Percentiles rank a stretch among this genome's conserved stretches.
phyloP scores from a whole-genome alignment of 345 rosid genomes.

The Aethionema arabicum region DNA sequence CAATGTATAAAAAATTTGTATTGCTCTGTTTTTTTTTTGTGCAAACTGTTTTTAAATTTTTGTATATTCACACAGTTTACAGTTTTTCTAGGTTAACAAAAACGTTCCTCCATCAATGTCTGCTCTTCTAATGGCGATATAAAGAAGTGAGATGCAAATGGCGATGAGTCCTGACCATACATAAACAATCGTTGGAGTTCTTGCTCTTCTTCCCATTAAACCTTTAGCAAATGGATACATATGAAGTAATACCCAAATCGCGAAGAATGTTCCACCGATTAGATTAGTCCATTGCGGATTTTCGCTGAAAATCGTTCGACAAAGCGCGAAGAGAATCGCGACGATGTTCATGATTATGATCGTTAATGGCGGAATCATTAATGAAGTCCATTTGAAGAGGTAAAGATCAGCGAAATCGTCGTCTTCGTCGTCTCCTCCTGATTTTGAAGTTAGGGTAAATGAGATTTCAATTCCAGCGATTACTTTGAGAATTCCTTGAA shows the following conservation, averaged over 20 bases:
- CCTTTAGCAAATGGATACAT: conserved; percentile 85
- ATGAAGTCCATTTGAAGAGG: conserved; percentile 67
- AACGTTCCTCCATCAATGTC: conserved; percentile 59
- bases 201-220: conserved; percentile 74
- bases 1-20: not conserved
- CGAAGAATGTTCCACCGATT: conserved; percentile 76
- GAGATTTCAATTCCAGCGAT: conserved; percentile 81
- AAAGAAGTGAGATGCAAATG: conserved; percentile 66
- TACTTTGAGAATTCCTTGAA: conserved; percentile 79
- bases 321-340: conserved; percentile 59
- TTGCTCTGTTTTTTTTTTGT: not conserved
- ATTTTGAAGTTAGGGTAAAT: conserved; percentile 69
- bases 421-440: conserved; percentile 56
- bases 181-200: conserved; percentile 60
- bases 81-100: conserved; percentile 39
- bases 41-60: not conserved
- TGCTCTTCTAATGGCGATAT: conserved; percentile 59
- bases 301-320: conserved; percentile 51
- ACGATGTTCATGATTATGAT: conserved; percentile 75
- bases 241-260: conserved; percentile 80
- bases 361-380: conserved; percentile 76
- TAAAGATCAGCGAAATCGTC: conserved; percentile 77
- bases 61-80: conserved; percentile 19
- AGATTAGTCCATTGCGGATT: conserved; percentile 61
- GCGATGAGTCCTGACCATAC: conserved; percentile 86